These are phyloP conservation scores for Trichoderma sp. DNA, from an alignment of 2,329 filamentous ascomycete genomes.

Conservation along the genomic window DNA sequence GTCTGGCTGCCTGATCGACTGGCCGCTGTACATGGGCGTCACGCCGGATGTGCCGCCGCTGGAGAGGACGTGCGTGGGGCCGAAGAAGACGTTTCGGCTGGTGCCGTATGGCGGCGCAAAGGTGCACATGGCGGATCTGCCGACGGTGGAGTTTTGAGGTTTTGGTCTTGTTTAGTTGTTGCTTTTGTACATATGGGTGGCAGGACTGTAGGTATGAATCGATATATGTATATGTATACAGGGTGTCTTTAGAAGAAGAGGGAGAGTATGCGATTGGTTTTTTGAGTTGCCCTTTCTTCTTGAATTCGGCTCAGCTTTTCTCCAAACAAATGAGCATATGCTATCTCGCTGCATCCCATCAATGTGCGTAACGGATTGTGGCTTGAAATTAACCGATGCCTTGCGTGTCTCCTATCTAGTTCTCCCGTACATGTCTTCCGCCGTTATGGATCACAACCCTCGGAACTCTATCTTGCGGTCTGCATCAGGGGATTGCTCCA, in stretches of 20 bases:
- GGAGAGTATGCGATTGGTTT: background rate
- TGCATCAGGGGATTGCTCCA: background rate
- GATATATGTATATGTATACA: background rate
- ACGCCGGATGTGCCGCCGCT: constrained; percentile 35
- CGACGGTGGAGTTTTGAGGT: constrained; percentile 13
- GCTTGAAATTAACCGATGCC: background rate
- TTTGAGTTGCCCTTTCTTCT: background rate
- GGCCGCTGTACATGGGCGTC: constrained; percentile 36
- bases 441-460: background rate
- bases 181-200: background rate
- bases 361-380: background rate
- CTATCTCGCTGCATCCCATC: background rate
- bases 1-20: constrained; percentile 41
- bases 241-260: background rate
- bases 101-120: constrained; percentile 51
- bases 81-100: constrained; percentile 38
- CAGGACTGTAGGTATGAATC: background rate
- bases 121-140: constrained; percentile 44
- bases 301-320: background rate
- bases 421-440: background rate
- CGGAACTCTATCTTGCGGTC: background rate
- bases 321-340: background rate
- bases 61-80: constrained; percentile 30
- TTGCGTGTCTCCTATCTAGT: background rate
- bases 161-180: background rate